Base-by-base conservation (phyloP, 1,284 basidiomycete species). In the Apiotrichum siamense region DNA sequence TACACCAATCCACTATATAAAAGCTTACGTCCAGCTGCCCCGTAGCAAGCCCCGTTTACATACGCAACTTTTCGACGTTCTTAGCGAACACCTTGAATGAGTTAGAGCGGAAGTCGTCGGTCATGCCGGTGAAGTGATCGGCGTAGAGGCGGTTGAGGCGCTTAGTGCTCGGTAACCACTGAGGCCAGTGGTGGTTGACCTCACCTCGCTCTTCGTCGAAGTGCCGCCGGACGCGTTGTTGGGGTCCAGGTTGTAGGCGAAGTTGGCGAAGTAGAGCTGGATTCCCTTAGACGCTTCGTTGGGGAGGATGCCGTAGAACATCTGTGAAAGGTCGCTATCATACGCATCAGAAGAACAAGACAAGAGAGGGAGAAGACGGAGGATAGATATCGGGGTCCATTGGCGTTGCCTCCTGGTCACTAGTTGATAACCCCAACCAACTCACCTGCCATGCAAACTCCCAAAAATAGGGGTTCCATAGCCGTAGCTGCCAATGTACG, bases 241-340 rank as follows among this genome's bases (percentile, higher is more conserved):
- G 23, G 56, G 52, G 49, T 57, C 44, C 11, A 54, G 49, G 56
- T 57, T 57, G 52, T 57, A 54, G 33, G 54, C 44, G 32, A 57
- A 57, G 52, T 57, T 57, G 49, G 43, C 27, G 44, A 54, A 57
- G 52, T 57, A 57, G 35, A 21, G 39, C 36, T 57, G 56, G 40
- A 54, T 49, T 21, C 38, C 45, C 24, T 20, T 33, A 24, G 44
- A 37, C 20, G 49, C 56, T 15, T 57, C 51, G 52, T 54, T 52
- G 43, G 49, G 47, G n/a, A 51, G 52, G 40, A 54, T 26, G 36
- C 51, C 55, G 27, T 31, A 57, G 55, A 54, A 54, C 38, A 57
- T 52, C 51, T 57, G 52, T 13, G 51, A 26, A 23, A 57, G 13
- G 46, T 57, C 55, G 27, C 35, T 24, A n/a, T n/a, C n/a, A n/a